Percentiles rank a stretch among this genome's conserved stretches.
These are phyloP conservation scores for Alnus rubra DNA, from an alignment of 306 rosid species.

Conservation along the genomic window DNA sequence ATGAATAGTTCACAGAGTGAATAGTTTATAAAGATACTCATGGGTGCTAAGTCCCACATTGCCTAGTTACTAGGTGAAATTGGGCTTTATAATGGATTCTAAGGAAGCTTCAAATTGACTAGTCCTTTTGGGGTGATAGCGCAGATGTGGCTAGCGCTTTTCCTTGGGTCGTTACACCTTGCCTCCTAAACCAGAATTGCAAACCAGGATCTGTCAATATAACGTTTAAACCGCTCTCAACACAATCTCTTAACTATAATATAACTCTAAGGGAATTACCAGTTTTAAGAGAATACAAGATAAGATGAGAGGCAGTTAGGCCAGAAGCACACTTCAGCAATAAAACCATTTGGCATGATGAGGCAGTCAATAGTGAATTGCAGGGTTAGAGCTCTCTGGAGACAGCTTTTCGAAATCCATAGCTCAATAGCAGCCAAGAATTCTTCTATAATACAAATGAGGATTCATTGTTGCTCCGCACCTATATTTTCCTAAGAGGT, in stretches of 20 bases:
- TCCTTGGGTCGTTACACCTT: no score
- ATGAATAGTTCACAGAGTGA: no score
- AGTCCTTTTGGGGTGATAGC: no score
- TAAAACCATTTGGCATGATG: slow-evolving; percentile 14
- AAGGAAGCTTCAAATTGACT: no score
- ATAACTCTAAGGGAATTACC: slow-evolving; percentile 2
- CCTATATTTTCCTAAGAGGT: slow-evolving; percentile 21
- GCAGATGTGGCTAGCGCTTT: no score
- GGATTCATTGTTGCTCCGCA: slow-evolving; percentile 2
- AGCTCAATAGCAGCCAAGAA: neutral
- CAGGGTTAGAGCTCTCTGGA: slow-evolving; percentile 1
- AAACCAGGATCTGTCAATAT: slow-evolving; percentile 13
- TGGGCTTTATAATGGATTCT: no score
- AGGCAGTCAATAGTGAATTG: slow-evolving; percentile 16
- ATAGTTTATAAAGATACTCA: no score
- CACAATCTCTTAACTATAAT: neutral
- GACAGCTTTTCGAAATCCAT: neutral
- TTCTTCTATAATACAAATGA: neutral
- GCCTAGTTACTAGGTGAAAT: no score
- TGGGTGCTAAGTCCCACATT: no score
- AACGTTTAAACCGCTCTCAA: slow-evolving; percentile 5
- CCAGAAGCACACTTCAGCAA: slow-evolving; percentile 10
- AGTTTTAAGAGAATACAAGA: neutral
- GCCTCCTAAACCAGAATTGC: slow-evolving; percentile 16
- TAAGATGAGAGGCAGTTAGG: neutral